Evolutionary conservation across 2,329 filamentous ascomycete species (phyloP).

Genomic region (Epichloe baconii): DNA sequence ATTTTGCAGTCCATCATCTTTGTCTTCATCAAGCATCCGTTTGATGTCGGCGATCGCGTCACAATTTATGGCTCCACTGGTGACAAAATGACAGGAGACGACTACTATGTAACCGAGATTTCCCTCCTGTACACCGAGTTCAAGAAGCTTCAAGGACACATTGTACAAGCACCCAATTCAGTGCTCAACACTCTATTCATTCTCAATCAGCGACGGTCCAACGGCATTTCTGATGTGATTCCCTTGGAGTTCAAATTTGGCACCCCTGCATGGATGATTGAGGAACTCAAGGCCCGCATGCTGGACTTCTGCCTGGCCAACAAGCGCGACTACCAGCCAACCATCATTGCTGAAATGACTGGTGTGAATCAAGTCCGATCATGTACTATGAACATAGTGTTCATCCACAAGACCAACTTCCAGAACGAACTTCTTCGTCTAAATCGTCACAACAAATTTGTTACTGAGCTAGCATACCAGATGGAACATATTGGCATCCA

Average conservation of each 20-base stretch:
- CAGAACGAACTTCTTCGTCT: constrained; percentile 89
- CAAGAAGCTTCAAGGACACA: constrained; percentile 96
- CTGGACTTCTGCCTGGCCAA: constrained; percentile 72
- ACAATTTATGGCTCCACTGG: constrained; percentile 86
- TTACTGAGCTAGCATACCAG: constrained; percentile 76
- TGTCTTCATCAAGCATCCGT: constrained; percentile 94
- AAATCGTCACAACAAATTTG: constrained; percentile 85
- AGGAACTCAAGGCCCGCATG: constrained; percentile 65
- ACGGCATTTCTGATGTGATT: constrained; percentile 74
- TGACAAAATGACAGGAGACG: constrained; percentile 63
- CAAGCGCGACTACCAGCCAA: constrained; percentile 79
- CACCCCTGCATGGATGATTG: constrained; percentile 71
- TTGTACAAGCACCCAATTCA: constrained; percentile 91
- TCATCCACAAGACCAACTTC: constrained; percentile 96
- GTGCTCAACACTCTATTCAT: constrained; percentile 89
- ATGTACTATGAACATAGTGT: constrained; percentile 81
- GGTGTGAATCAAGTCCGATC: constrained; percentile 72
- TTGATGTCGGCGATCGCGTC: constrained; percentile 89
- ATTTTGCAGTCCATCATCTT: constrained; percentile 91
- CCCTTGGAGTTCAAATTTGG: constrained; percentile 80
- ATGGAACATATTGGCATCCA: constrained; percentile 78
- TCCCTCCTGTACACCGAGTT: constrained; percentile 90
- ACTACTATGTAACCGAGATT: constrained; percentile 94
- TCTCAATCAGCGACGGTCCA: constrained; percentile 83
- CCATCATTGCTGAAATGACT: constrained; percentile 74